Percentiles rank a stretch among this genome's conserved stretches.
Conservation (phyloP, 2,329 filamentous ascomycete genomes). For the Talaromyces sp. region DNA sequence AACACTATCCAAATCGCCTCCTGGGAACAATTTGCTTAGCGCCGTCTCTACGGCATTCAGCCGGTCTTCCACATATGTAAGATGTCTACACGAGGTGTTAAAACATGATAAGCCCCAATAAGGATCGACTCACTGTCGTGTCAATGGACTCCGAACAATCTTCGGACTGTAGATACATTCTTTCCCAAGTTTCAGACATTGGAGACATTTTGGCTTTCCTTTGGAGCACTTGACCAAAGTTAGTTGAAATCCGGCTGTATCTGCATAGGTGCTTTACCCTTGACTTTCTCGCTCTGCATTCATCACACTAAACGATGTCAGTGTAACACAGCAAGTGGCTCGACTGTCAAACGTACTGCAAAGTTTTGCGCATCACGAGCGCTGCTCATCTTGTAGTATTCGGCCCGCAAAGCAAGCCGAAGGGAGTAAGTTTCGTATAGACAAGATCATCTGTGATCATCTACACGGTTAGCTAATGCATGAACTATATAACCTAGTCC, state of each 20-base stretch:
- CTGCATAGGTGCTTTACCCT: constrained; percentile 27
- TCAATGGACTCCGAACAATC: constrained; percentile 41
- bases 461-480: not conserved
- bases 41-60: constrained; percentile 39
- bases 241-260: not conserved
- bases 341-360: constrained; percentile 31
- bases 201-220: constrained; percentile 38
- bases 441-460: not conserved
- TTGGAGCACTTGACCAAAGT: constrained; percentile 37
- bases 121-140: constrained; percentile 36
- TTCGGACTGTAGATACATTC: constrained; percentile 44
- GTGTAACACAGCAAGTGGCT: not conserved
- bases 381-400: constrained; percentile 33
- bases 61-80: constrained; percentile 42
- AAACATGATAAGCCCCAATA: not conserved
- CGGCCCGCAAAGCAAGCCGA: constrained; percentile 11
- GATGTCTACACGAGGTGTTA: constrained; percentile 27
- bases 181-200: constrained; percentile 40
- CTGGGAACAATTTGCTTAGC: constrained; percentile 37
- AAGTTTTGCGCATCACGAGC: constrained; percentile 42
- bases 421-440: not conserved
- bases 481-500: not conserved
- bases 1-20: constrained; percentile 39
- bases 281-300: constrained; percentile 40
- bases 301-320: constrained; percentile 34